These are phyloP conservation scores for Neofusicoccum laricinum DNA, from an alignment of 2,329 filamentous ascomycete species.

Conservation along the genomic window DNA sequence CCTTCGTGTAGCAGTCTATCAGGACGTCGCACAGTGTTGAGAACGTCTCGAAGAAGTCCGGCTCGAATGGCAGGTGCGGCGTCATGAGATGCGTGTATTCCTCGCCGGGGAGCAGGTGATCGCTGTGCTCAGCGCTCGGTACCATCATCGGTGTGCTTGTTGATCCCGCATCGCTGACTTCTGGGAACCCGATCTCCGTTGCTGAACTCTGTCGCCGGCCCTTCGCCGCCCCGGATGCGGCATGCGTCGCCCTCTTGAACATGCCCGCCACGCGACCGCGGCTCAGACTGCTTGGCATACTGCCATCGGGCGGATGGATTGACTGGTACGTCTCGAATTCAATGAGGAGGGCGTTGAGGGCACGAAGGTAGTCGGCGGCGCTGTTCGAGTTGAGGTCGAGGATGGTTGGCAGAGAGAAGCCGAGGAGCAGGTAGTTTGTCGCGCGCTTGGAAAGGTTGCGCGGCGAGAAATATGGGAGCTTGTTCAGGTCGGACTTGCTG, in stretches of 20 bases:
- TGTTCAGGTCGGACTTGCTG: slow-evolving; percentile 73
- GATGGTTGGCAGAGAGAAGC: slow-evolving; percentile 84
- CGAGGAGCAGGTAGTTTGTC: slow-evolving; percentile 89
- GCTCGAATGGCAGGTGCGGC: slow-evolving; percentile 90
- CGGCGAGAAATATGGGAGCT: slow-evolving; percentile 81
- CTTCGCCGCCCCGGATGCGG: slow-evolving; percentile 32
- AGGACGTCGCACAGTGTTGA: slow-evolving; percentile 92
- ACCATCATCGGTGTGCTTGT: not conserved
- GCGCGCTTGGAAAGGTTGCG: slow-evolving; percentile 85
- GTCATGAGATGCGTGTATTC: slow-evolving; percentile 87
- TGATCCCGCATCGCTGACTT: slow-evolving; percentile 18
- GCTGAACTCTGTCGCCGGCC: slow-evolving; percentile 56
- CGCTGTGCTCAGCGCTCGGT: slow-evolving; percentile 8
- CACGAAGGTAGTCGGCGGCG: slow-evolving; percentile 80
- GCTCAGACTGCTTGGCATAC: slow-evolving; percentile 65
- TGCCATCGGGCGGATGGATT: slow-evolving; percentile 75
- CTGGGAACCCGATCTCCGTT: slow-evolving; percentile 54
- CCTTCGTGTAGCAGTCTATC: slow-evolving; percentile 83
- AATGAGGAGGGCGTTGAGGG: slow-evolving; percentile 76
- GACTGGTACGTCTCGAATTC: slow-evolving; percentile 95
- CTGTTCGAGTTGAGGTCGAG: slow-evolving; percentile 81
- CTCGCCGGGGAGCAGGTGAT: slow-evolving; percentile 57
- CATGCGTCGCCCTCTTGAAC: slow-evolving; percentile 47
- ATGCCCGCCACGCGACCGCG: slow-evolving; percentile 66
- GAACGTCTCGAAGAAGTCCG: slow-evolving; percentile 96